Base-by-base conservation (phyloP, 2,329 filamentous ascomycete species). In the Metarhizium robertsii region DNA sequence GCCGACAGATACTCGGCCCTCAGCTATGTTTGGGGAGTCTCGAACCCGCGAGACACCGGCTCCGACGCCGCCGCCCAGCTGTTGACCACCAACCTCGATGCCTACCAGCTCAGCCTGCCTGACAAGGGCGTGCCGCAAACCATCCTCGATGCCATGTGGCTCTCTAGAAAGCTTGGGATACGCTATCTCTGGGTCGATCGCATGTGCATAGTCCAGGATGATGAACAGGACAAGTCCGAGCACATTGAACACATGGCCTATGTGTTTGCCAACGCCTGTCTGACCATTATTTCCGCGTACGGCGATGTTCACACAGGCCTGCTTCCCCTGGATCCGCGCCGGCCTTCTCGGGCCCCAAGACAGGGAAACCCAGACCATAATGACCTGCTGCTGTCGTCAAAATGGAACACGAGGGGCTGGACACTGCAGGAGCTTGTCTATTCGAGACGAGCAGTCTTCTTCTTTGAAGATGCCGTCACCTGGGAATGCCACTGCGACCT, bases 401-500 rank as follows among this genome's bases (percentile, higher is more conserved):
- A 60, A 11, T 75, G 73, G 74, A 70, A 67, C 55, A 66, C 64
- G 1, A 67, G 74, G 36, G 72, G 68, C 36, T 76, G 74, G 74
- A 75, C 74, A 6, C 61, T 76, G 18, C 71, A 75, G 56, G 74
- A 76, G 56, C 65, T 65, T 2, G 61, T 74, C 14, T 76, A 76
- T 59, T 71, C 73, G 29, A 66, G 74, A 32, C 71, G 74, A 10
- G 66, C 68, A 11, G 65, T 76, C 53, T 76, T 72, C 61, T 70
- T 76, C 59, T 75, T 75, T 53, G 69, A 73, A 34, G 71, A 76
- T 25, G 57, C 65, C 8, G 65, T 75, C 13, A 73, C 72, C 2
- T 76, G 74, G 74, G 71, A 75, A 57, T 76, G 74, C 52, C 74
- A 76, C 59, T 76, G 74, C 63, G 69, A 74, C 38, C 61, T 69